Evolutionary conservation across 306 rosid genomes (phyloP), one percentile per base, ranked within the genome.

Genomic region (Sphenostylis stenocarpa): DNA sequence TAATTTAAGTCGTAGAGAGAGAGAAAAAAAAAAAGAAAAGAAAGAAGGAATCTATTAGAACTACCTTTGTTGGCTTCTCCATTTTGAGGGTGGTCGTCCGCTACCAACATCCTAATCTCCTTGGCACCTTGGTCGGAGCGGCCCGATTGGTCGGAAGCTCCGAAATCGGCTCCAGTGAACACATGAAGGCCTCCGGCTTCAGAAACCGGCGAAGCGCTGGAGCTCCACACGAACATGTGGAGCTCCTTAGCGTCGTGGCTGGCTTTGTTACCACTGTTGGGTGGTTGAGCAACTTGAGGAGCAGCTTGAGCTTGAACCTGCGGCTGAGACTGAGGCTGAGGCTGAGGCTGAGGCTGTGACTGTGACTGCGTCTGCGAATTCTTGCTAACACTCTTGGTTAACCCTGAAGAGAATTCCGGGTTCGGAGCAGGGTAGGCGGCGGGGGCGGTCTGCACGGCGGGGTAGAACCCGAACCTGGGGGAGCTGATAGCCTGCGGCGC

Each of bases 221-320:
- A 91, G 81, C 98, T 93, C 98, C 98, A 93, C 28, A 93, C 98
- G 13, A 91, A 93, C 98, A 93, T 91, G 79, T 93, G 98, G 5
- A 93, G 95, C 87, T 93, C 98, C 67, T 93, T 93, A 3, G 95
- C 97, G 23, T 93, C 97, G 20, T 89, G 87, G 78, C 75, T 91
- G 0, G 85, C 21, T 73, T 89, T 93, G 28, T 23, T 67, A 12
- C 56, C 55, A 15, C 36, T 75, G 34, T 48, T 62, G 9, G 64
- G 63, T 3, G 44, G n/a, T 34, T 66, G 86, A 36, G 70, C 3
- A 5, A 60, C 43, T 60, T 60, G 67, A 15, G 67, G 67, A 60
- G 67, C 63, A 56, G 7, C 16, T 31, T 63, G 69, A 16, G 60
- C 70, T 24, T 31, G 88, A 48, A 17, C 66, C 14, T 73, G 82